phyloP scores from a whole-genome alignment of 768 basidiomycete species.

The Xerocomus potaroensis region DNA sequence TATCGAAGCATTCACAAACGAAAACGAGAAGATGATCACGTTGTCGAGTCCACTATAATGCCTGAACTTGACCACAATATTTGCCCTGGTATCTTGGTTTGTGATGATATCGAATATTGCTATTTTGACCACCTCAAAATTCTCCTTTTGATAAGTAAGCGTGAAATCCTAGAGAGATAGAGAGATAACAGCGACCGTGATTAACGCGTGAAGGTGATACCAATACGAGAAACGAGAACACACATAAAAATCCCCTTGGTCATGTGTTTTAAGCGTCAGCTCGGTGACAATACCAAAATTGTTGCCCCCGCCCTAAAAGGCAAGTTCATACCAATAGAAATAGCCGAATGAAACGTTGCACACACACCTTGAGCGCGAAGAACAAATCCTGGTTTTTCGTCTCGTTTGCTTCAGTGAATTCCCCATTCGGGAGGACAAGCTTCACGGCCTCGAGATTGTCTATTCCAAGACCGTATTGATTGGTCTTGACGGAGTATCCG shows the following conservation, averaged over 20 bases:
- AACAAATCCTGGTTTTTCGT: constrained; percentile 6
- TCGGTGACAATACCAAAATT: constrained; percentile 28
- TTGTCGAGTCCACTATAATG: not conserved
- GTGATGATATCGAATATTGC: constrained; percentile 1
- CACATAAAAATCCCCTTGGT: constrained; percentile 12
- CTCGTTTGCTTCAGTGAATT: constrained; percentile 1
- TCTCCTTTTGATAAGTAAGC: constrained; percentile 3
- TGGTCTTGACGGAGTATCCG: constrained; percentile 33
- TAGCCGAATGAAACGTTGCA: not conserved
- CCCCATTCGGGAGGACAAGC: constrained; percentile 30
- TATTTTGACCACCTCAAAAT: not conserved
- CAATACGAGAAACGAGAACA: not conserved
- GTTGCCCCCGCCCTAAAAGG: constrained; percentile 16
- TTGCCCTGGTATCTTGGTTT: constrained; percentile 6
- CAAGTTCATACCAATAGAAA: not conserved
- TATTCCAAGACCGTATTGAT: constrained; percentile 30
- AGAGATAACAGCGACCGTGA: not conserved
- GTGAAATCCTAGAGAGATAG: constrained; percentile 5
- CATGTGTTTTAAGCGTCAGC: constrained; percentile 18
- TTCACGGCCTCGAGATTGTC: constrained; percentile 30
- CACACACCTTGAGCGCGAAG: constrained; percentile 5
- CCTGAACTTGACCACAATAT: not conserved
- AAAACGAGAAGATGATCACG: not conserved
- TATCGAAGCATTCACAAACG: not conserved
- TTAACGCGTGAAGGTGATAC: not conserved